Conservation (phyloP, 805 yeast species). For the Suhomyces vadensis region DNA sequence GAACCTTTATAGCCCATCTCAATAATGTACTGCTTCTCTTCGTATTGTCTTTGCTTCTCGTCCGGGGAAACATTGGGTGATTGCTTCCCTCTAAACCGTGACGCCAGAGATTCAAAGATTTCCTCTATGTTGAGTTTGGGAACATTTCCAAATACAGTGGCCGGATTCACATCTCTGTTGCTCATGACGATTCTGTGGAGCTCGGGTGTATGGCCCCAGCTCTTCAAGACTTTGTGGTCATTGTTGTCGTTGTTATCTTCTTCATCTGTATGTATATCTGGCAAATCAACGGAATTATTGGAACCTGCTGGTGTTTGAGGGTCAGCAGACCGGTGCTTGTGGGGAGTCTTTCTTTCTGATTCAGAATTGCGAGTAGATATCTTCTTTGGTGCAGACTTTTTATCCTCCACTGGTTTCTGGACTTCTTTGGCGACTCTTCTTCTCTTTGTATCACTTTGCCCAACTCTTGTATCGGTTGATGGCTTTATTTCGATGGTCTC, state of each 20-base stretch:
- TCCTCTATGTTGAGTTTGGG: conserved; percentile 70
- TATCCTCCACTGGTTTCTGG: not conserved
- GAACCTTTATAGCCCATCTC: conserved; percentile 41
- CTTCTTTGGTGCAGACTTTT: not conserved
- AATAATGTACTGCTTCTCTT: conserved; percentile 48
- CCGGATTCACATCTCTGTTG: conserved; percentile 56
- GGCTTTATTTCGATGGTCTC: not conserved
- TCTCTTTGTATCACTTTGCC: no score
- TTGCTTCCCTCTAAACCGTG: conserved; percentile 55
- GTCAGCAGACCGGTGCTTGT: conserved; percentile 2
- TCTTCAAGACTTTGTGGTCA: conserved; percentile 22
- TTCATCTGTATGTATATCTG: conserved; percentile 45
- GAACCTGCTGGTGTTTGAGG: conserved; percentile 16
- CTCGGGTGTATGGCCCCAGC: conserved; percentile 45
- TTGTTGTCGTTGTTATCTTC: conserved; percentile 28
- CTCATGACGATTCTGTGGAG: conserved; percentile 27
- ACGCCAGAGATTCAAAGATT: conserved; percentile 54
- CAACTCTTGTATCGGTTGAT: no score
- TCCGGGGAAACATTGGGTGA: conserved; percentile 44
- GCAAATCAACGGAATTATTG: conserved; percentile 26
- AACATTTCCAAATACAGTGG: conserved; percentile 70
- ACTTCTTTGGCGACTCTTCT: not conserved
- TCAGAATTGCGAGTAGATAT: no score
- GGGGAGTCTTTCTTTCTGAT: conserved; percentile 5
- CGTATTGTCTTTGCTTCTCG: conserved; percentile 43